Conservation (phyloP, 768 basidiomycete genomes). For the Xanthoconium stramineum region DNA sequence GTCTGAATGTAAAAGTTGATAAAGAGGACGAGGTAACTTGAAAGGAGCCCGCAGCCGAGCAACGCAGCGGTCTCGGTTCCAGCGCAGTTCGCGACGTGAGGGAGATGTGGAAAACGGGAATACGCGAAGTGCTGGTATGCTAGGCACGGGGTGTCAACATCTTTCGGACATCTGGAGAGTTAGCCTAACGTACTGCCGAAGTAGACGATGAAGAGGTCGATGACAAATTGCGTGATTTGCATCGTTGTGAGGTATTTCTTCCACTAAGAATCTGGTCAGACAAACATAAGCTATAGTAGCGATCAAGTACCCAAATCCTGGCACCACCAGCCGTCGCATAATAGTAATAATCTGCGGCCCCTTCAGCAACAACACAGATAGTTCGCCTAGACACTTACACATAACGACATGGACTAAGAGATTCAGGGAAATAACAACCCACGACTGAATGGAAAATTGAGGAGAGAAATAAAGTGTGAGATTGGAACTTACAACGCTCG, state of each 20-base stretch:
- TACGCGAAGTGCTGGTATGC: slow-evolving; percentile 83
- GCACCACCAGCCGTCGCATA: slow-evolving; percentile 97
- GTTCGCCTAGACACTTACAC: slow-evolving; percentile 59
- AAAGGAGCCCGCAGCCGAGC: slow-evolving; percentile 85
- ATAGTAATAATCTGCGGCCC: slow-evolving; percentile 88
- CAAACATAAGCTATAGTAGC: not conserved
- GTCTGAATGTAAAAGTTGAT: slow-evolving; percentile 92
- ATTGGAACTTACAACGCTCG: slow-evolving; percentile 72
- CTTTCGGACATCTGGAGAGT: not conserved
- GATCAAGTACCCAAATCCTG: slow-evolving; percentile 79
- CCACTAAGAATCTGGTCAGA: slow-evolving; percentile 57
- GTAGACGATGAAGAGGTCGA: slow-evolving; percentile 89
- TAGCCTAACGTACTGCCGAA: slow-evolving; percentile 76
- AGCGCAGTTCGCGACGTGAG: slow-evolving; percentile 77
- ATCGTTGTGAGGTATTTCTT: slow-evolving; percentile 96
- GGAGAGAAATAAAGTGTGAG: not conserved
- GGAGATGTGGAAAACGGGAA: slow-evolving; percentile 59
- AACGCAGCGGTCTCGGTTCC: slow-evolving; percentile 86
- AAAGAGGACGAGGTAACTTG: slow-evolving; percentile 90
- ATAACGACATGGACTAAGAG: slow-evolving; percentile 93
- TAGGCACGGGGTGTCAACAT: slow-evolving; percentile 13
- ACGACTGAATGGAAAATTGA: slow-evolving; percentile 59
- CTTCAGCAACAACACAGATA: not conserved
- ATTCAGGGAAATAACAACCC: slow-evolving; percentile 93
- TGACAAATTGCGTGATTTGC: slow-evolving; percentile 95